Evolutionary conservation across 148 eudicot genomes (phyloP), one percentile per base, ranked within the genome.

Genomic region (Chenopodium album): DNA sequence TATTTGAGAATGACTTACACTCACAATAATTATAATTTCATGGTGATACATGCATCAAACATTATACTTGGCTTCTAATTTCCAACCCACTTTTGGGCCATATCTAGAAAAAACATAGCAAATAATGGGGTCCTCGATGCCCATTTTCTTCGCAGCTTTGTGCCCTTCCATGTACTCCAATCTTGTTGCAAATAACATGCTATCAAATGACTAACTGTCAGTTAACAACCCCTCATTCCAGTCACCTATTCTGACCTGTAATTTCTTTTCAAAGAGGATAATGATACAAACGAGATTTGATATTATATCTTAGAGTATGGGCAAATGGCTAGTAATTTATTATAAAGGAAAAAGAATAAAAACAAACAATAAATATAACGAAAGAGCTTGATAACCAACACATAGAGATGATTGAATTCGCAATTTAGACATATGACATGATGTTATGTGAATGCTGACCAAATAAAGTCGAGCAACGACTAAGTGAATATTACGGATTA

Each of bases 111-210:
- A 72, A 63, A 63, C 78, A 26, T 62, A 76, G 17, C 77, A 62
- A 80, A 9, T 13, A 13, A 46, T 80, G 60, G 83, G 82, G 48
- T 64, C 77, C 59, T 65, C 29, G 20, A n/a, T 80, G 73, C 76
- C 78, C 37, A 26, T 44, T 72, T 34, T 5, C 50, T 59, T 71
- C 56, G 56, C 4, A 44, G 64, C 82, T 41, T 62, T 29, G 13
- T 67, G 71, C 64, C 65, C 63, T 56, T 76, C 68, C 46, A 74
- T 70, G 31, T 79, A 17, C 46, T 79, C 50, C 6, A 20, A n/a
- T 79, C 63, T 70, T 78, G 62, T 48, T 56, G 48, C 75, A 64
- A 28, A 75, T 63, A 75, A 56, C 78, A 31, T 56, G 67, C 17
- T 56, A 22, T 56, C 22, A 41, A 56, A 6, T 19, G 5, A 19